phyloP scores from a whole-genome alignment of 2,329 filamentous ascomycete genomes.

The Daldinia eschscholtzii region DNA sequence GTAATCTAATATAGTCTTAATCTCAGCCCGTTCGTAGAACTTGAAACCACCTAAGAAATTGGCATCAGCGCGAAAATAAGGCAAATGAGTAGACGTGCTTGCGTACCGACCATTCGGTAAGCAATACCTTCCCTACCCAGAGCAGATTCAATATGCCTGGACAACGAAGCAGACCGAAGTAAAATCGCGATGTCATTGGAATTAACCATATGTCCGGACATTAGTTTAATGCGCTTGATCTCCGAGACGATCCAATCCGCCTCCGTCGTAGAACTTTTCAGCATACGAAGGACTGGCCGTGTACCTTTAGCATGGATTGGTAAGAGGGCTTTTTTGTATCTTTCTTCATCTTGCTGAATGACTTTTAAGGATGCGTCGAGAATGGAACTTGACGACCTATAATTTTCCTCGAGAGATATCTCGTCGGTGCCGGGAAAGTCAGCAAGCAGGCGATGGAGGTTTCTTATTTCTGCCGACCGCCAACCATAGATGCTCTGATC shows the following conservation, averaged over 20 bases:
- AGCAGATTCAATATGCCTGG: slow-evolving; percentile 85
- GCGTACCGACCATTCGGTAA: slow-evolving; percentile 86
- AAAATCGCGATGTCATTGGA: slow-evolving; percentile 87
- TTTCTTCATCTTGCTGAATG: slow-evolving; percentile 87
- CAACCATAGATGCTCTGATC: slow-evolving; percentile 99
- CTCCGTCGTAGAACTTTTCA: slow-evolving; percentile 78
- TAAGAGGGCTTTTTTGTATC: slow-evolving; percentile 83
- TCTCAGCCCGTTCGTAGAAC: slow-evolving; percentile 92
- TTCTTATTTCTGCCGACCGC: slow-evolving; percentile 91
- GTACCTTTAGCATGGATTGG: slow-evolving; percentile 85
- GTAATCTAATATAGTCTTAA: slow-evolving; percentile 90
- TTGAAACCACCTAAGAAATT: slow-evolving; percentile 71
- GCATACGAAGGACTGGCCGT: slow-evolving; percentile 80
- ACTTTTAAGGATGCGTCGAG: slow-evolving; percentile 83
- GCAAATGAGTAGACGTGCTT: not conserved
- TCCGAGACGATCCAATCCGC: slow-evolving; percentile 91
- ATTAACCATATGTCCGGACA: slow-evolving; percentile 80
- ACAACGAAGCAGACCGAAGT: slow-evolving; percentile 85
- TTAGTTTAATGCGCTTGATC: slow-evolving; percentile 75
- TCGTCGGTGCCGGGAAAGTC: slow-evolving; percentile 84
- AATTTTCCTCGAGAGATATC: slow-evolving; percentile 92
- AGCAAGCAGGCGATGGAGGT: slow-evolving; percentile 80
- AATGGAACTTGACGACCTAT: slow-evolving; percentile 89
- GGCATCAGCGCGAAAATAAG: slow-evolving; percentile 20
- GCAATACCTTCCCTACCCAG: slow-evolving; percentile 84